Evolutionary conservation across 176 grass and related monocot species (phyloP).

Genomic region (Hordeum marinum): DNA sequence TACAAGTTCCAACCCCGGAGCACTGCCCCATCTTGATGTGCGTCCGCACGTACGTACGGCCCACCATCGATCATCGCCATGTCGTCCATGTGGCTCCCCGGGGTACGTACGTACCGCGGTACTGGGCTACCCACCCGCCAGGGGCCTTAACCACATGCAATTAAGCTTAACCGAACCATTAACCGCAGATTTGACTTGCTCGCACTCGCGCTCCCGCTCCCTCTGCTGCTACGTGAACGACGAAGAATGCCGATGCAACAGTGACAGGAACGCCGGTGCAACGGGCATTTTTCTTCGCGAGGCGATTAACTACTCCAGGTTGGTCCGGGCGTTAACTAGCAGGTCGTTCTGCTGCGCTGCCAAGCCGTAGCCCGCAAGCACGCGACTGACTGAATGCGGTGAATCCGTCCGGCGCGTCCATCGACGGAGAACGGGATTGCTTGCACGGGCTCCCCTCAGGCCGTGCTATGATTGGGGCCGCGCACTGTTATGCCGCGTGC

Average conservation of each 20-base stretch:
- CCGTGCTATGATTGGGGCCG: constrained; percentile 35
- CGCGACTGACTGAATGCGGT: constrained; percentile 14
- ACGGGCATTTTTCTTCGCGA: no score
- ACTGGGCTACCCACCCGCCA: not conserved
- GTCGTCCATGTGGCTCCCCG: not conserved
- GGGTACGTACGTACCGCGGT: constrained; percentile 22
- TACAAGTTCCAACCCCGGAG: constrained; percentile 16
- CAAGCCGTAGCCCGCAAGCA: constrained; percentile 26
- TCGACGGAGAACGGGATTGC: not conserved
- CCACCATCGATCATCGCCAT: not conserved
- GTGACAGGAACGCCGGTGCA: not conserved
- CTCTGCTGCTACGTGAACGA: not conserved
- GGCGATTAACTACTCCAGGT: no score
- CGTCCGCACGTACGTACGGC: not conserved
- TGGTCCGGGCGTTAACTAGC: no score
- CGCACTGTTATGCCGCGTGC: not conserved
- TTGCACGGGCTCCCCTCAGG: constrained; percentile 20
- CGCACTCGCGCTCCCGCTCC: not conserved
- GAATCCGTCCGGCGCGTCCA: constrained; percentile 8
- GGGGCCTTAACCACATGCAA: constrained; percentile 15
- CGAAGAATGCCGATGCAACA: not conserved
- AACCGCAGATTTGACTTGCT: constrained; percentile 42
- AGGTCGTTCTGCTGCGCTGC: constrained; percentile 16
- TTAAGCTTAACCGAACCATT: constrained; percentile 42
- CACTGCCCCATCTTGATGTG: not conserved